Evolutionary conservation across 805 yeast genomes (phyloP).

Genomic region (Candida tammaniensis): DNA sequence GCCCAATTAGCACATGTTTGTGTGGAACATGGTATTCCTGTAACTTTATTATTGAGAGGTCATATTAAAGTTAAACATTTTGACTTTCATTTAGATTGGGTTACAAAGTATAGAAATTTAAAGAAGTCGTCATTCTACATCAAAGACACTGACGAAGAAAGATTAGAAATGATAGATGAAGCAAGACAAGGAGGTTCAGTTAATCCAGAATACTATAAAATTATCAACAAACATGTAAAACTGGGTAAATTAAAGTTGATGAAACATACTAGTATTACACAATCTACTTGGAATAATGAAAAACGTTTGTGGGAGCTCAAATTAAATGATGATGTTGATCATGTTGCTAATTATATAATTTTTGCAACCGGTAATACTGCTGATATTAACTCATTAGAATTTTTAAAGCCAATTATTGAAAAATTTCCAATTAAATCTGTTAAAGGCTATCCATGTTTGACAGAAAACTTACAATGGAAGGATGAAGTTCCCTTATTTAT

Average conservation of each 20-base stretch:
- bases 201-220: conserved; percentile 42
- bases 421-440: conserved; percentile 29
- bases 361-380: conserved; percentile 42
- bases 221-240: conserved; percentile 26
- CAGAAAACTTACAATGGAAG: conserved; percentile 44
- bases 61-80: conserved; percentile 43
- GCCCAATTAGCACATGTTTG: conserved; percentile 45
- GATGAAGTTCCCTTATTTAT: conserved; percentile 39
- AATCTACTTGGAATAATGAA: conserved; percentile 22
- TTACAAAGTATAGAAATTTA: conserved; percentile 45
- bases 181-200: conserved; percentile 47
- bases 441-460: conserved; percentile 40
- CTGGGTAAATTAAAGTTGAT: conserved; percentile 28
- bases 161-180: conserved; percentile 36
- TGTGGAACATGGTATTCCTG: conserved; percentile 27
- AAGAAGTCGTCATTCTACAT: conserved; percentile 44
- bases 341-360: conserved; percentile 28
- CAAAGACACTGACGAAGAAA: conserved; percentile 40
- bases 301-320: conserved; percentile 24
- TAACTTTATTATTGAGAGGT: conserved; percentile 35
- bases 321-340: not conserved
- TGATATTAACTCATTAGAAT: conserved; percentile 25
- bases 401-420: conserved; percentile 26
- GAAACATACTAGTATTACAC: conserved; percentile 24
- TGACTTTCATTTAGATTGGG: conserved; percentile 50